Conservation (phyloP, 1,284 basidiomycete genomes). For the Xanthoconium separans region DNA sequence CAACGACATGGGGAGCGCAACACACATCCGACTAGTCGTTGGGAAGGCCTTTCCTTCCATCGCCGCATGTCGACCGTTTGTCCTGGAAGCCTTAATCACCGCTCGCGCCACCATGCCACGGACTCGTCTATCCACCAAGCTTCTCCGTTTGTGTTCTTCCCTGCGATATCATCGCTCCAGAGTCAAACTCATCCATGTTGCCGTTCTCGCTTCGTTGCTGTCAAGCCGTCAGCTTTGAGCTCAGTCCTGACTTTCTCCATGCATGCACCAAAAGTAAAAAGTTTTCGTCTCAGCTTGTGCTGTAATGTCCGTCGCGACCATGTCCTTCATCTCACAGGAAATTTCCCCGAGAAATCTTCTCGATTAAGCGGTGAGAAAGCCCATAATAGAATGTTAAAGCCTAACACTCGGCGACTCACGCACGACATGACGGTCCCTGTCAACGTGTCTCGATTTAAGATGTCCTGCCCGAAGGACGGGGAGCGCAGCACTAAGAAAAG, state of each 20-base stretch:
- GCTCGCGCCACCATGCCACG: constrained; percentile 30
- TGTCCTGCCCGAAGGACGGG: not conserved
- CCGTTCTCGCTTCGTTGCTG: constrained; percentile 18
- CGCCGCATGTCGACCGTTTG: constrained; percentile 27
- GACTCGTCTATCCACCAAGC: constrained; percentile 20
- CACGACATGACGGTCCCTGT: constrained; percentile 4
- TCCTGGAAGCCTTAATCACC: constrained; percentile 35
- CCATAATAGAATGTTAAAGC: constrained; percentile 18
- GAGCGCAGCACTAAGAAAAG: constrained; percentile 3
- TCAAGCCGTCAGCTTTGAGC: constrained; percentile 12
- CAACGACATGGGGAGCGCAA: constrained; percentile 7
- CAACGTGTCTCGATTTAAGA: constrained; percentile 1
- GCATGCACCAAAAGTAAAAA: too few species aligned
- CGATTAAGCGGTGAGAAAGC: constrained; percentile 22
- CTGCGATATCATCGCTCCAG: constrained; percentile 31
- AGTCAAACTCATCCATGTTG: constrained; percentile 13
- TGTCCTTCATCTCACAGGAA: not conserved
- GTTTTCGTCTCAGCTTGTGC: not conserved
- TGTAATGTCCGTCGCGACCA: not conserved
- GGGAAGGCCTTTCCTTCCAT: constrained; percentile 24
- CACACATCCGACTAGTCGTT: constrained; percentile 8
- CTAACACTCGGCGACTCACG: constrained; percentile 10
- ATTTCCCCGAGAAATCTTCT: constrained; percentile 5
- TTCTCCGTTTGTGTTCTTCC: constrained; percentile 28
- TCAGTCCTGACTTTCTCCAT: constrained; percentile 1